A percentile compares a stretch with the other conserved stretches of the same genome.
Conservation (phyloP, 768 basidiomycete species). For the Pisolithus albus region DNA sequence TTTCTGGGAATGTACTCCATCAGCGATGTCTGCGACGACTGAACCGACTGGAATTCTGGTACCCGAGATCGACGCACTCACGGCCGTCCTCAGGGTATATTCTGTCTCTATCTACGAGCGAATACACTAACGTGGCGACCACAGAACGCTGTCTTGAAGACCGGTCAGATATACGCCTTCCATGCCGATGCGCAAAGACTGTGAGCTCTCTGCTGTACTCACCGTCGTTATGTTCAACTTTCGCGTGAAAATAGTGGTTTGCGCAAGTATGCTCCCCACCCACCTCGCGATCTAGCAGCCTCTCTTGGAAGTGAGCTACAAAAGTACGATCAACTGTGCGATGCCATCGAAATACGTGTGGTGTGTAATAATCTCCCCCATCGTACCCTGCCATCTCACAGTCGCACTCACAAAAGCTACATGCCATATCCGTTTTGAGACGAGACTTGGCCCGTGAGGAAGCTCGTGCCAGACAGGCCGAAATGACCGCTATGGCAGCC, state of each 20-base stretch:
- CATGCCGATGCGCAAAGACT: slow-evolving; percentile 58
- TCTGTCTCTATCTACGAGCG: slow-evolving; percentile 4
- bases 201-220: slow-evolving; percentile 34
- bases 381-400: not conserved
- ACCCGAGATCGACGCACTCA: slow-evolving; percentile 57
- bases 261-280: slow-evolving; percentile 47
- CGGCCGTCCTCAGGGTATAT: slow-evolving; percentile 49
- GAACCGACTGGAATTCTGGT: slow-evolving; percentile 45
- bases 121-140: slow-evolving; percentile 1
- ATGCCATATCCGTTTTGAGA: slow-evolving; percentile 64
- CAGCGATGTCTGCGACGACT: slow-evolving; percentile 49
- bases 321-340: slow-evolving; percentile 74
- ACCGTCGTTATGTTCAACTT: not conserved
- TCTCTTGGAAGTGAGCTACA: slow-evolving; percentile 69
- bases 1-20: slow-evolving; percentile 25
- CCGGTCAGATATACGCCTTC: slow-evolving; percentile 65
- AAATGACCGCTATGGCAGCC: slow-evolving; percentile 35
- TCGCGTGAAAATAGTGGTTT: slow-evolving; percentile 39
- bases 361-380: slow-evolving; percentile 32
- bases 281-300: slow-evolving; percentile 58
- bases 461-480: slow-evolving; percentile 40
- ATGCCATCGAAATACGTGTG: slow-evolving; percentile 66
- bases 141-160: slow-evolving; percentile 60
- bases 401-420: slow-evolving; percentile 40
- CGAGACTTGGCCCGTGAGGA: slow-evolving; percentile 63